phyloP scores from a whole-genome alignment of 331 rosid genomes.

The Spiraea crenata region DNA sequence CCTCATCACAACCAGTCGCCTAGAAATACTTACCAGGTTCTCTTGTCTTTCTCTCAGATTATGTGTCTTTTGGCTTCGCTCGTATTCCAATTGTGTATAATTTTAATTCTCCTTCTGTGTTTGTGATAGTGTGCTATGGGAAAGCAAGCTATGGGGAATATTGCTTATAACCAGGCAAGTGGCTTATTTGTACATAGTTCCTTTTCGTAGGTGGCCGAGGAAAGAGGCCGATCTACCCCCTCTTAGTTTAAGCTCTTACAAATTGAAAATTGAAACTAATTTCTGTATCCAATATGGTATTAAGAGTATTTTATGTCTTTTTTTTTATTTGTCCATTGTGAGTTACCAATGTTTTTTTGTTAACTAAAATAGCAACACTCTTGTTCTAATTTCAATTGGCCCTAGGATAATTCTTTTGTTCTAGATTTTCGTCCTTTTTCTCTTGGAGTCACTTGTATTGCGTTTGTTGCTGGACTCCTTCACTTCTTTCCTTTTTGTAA shows the following conservation, averaged over 20 bases:
- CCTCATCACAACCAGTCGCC: slow-evolving; percentile 99
- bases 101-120: too few species aligned
- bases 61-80: too few species aligned
- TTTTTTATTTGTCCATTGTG: neutral
- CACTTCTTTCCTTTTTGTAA: too few species aligned
- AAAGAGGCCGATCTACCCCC: neutral
- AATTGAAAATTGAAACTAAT: neutral
- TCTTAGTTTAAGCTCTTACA: neutral
- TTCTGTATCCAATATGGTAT: neutral
- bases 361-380: neutral
- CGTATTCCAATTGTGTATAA: too few species aligned
- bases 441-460: too few species aligned
- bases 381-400: neutral
- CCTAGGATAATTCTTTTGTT: too few species aligned
- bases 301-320: neutral
- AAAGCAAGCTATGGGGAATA: slow-evolving; percentile 99
- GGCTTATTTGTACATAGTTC: neutral
- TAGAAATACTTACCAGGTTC: slow-evolving; percentile 76
- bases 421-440: too few species aligned
- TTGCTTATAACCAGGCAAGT: slow-evolving; percentile 75
- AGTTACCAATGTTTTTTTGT: neutral
- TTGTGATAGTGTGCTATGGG: slow-evolving; percentile 80
- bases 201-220: neutral
- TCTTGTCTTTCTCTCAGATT: too few species aligned
- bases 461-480: too few species aligned